Percentiles rank a stretch among this genome's conserved stretches.
These are phyloP conservation scores for Mariannaea sp. DNA, from an alignment of 2,329 filamentous ascomycete species.

Conservation along the genomic window DNA sequence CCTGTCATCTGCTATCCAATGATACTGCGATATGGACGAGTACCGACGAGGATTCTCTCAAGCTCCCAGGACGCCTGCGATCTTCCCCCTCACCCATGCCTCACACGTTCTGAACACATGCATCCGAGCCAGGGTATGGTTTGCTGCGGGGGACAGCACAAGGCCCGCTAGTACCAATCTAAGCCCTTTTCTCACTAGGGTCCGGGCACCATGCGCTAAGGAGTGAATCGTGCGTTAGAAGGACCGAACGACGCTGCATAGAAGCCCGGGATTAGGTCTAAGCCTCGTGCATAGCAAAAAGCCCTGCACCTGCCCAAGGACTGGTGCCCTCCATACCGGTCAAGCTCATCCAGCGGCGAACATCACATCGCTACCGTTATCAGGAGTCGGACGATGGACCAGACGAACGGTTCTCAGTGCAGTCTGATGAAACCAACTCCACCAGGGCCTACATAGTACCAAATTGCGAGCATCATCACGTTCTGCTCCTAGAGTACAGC, in stretches of 20 bases:
- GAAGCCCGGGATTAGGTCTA: slow-evolving; percentile 35
- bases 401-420: slow-evolving; percentile 8
- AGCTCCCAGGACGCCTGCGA: slow-evolving; percentile 1
- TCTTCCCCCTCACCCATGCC: slow-evolving; percentile 3
- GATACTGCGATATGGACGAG: slow-evolving; percentile 1
- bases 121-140: slow-evolving; percentile 26
- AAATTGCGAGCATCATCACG: too few relatives aligned
- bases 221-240: slow-evolving; percentile 39
- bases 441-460: slow-evolving; percentile 9
- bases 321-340: slow-evolving; percentile 15
- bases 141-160: slow-evolving; percentile 30
- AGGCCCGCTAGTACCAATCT: slow-evolving; percentile 28
- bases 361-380: slow-evolving; percentile 12
- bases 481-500: too few relatives aligned
- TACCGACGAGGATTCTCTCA: slow-evolving; percentile 12
- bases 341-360: slow-evolving; percentile 18
- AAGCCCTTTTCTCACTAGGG: slow-evolving; percentile 26
- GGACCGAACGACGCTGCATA: slow-evolving; percentile 39
- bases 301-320: slow-evolving; percentile 26
- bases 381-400: slow-evolving; percentile 13
- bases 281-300: slow-evolving; percentile 38
- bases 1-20: background rate
- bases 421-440: slow-evolving; percentile 7
- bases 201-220: slow-evolving; percentile 31
- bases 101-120: slow-evolving; percentile 21